Percentiles rank a stretch among this genome's conserved stretches.
phyloP scores from a whole-genome alignment of 768 basidiomycete genomes.

The Sporobolomyces pararoseus region DNA sequence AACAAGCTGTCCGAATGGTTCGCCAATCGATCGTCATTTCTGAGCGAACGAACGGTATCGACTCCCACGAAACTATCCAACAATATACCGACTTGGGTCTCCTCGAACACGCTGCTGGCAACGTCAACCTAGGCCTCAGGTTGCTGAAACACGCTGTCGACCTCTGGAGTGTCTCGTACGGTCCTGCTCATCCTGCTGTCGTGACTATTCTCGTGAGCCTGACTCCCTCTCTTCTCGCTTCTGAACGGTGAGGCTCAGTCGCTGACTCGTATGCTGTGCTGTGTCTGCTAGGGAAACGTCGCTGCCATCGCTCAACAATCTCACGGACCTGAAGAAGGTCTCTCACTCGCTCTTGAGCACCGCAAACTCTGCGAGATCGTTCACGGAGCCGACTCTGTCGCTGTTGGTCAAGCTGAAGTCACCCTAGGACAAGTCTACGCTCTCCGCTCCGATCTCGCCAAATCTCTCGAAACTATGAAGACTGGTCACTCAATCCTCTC shows the following conservation, averaged over 20 bases:
- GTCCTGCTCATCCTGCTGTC: conserved; percentile 50
- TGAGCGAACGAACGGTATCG: conserved; percentile 52
- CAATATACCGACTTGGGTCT: conserved; percentile 53
- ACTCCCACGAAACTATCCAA: conserved; percentile 50
- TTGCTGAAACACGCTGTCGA: conserved; percentile 50
- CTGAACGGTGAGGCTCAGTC: too few relatives aligned
- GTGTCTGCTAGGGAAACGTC: conserved; percentile 46
- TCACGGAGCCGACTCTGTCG: conserved; percentile 50
- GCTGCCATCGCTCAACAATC: conserved; percentile 49
- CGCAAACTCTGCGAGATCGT: conserved; percentile 45
- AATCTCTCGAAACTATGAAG: conserved; percentile 47
- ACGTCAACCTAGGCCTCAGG: conserved; percentile 47
- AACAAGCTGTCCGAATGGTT: conserved; percentile 50
- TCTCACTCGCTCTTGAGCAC: conserved; percentile 47
- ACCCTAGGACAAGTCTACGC: conserved; percentile 52
- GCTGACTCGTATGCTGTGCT: neutral
- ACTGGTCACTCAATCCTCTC: conserved; percentile 48
- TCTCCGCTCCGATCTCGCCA: conserved; percentile 48
- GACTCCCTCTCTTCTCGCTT: too few relatives aligned
- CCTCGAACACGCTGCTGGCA: conserved; percentile 52
- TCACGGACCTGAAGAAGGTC: conserved; percentile 44
- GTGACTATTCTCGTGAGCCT: conserved; percentile 48
- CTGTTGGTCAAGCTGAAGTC: conserved; percentile 49
- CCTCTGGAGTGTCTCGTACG: conserved; percentile 51
- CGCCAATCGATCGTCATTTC: conserved; percentile 52